Percentiles rank a stretch among this genome's conserved stretches.
These are phyloP conservation scores for Blepharisma japonicum DNA, from an alignment of 73 alveolate genomes.

Conservation along the genomic window DNA sequence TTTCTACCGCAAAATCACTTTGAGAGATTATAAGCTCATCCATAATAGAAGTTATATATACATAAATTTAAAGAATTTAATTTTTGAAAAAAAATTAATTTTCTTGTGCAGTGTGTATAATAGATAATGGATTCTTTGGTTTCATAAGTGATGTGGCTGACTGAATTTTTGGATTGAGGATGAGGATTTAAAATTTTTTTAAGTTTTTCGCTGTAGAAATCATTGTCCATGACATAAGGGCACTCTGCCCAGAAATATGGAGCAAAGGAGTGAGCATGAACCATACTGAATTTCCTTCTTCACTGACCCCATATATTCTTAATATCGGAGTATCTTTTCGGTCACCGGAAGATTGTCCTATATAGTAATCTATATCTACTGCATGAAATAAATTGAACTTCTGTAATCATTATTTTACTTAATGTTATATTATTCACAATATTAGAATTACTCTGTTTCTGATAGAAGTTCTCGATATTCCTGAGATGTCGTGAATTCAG, in stretches of 20 bases:
- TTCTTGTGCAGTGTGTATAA: too few relatives aligned
- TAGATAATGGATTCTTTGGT: conserved; percentile 75
- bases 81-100: too few relatives aligned
- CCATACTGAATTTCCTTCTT: conserved; percentile 93
- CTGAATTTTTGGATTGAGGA: not conserved
- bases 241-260: conserved; percentile 93
- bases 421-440: too few relatives aligned
- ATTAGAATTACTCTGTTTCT: too few relatives aligned
- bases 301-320: conserved; percentile 94
- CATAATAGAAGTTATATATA: not conserved
- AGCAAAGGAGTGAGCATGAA: conserved; percentile 85
- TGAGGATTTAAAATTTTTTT: not conserved
- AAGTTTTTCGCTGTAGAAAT: conserved; percentile 6
- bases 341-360: not conserved
- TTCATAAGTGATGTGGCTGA: conserved; percentile 68
- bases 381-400: conserved; percentile 17
- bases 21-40: not conserved
- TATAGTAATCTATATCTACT: conserved; percentile 24
- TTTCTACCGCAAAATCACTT: conserved; percentile 14
- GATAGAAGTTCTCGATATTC: too few relatives aligned
- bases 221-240: conserved; percentile 47
- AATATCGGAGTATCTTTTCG: conserved; percentile 40
- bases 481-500: too few relatives aligned
- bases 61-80: too few relatives aligned
- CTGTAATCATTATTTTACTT: not conserved